These are phyloP conservation scores for Ceratobasidium sp. DNA, from an alignment of 1,284 basidiomycete species.

Conservation along the genomic window DNA sequence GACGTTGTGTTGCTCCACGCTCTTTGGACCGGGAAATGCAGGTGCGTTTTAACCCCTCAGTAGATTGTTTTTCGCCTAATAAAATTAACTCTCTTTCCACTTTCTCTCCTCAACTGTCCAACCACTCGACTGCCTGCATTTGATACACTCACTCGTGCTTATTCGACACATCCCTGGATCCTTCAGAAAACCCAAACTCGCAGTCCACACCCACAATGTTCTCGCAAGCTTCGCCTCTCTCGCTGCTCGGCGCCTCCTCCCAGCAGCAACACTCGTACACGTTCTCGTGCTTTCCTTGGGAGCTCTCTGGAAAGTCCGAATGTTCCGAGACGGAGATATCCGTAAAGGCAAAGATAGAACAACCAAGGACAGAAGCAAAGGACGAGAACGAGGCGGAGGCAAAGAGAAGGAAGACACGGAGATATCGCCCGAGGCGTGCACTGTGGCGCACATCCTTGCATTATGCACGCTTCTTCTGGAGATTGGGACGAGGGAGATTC, in stretches of 20 bases:
- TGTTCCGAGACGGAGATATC: slow-evolving; percentile 56
- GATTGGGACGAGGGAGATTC: slow-evolving; percentile 67
- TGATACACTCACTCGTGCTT: too few species aligned
- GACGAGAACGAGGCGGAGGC: slow-evolving; percentile 52
- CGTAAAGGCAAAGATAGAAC: slow-evolving; percentile 54
- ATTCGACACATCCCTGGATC: neutral
- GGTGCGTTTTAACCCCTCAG: slow-evolving; percentile 23
- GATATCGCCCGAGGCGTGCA: slow-evolving; percentile 68
- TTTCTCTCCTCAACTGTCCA: too few species aligned
- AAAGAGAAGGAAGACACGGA: slow-evolving; percentile 43
- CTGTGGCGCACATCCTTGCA: slow-evolving; percentile 77
- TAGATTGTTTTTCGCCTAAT: slow-evolving; percentile 3
- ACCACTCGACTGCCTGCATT: neutral
- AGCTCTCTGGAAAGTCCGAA: slow-evolving; percentile 83
- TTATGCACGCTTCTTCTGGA: slow-evolving; percentile 74
- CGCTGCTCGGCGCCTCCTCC: slow-evolving; percentile 67
- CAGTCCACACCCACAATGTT: slow-evolving; percentile 66
- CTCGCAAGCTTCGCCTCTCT: slow-evolving; percentile 63
- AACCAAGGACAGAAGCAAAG: slow-evolving; percentile 50
- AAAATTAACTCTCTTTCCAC: too few species aligned
- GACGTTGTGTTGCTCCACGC: slow-evolving; percentile 77
- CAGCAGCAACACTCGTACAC: slow-evolving; percentile 79
- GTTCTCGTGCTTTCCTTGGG: slow-evolving; percentile 79
- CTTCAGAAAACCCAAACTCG: slow-evolving; percentile 58
- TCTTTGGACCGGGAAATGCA: slow-evolving; percentile 66